Evolutionary conservation across 352 stramenopile genomes (phyloP).

Genomic region (Phytopythium montanum): DNA sequence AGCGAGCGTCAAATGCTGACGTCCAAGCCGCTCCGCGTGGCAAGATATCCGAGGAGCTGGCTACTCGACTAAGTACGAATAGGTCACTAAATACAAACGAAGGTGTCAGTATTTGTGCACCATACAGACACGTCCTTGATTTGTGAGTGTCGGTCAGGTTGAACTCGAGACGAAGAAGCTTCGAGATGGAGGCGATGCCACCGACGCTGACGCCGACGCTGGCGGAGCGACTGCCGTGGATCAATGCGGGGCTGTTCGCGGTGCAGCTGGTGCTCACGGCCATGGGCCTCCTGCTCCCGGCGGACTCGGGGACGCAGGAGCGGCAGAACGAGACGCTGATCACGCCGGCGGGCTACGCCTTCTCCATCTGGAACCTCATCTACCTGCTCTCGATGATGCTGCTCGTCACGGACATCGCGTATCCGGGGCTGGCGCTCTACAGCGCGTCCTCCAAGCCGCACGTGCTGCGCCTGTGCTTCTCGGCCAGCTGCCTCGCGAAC

Average conservation of each 20-base stretch:
- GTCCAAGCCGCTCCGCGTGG: slow-evolving; percentile 10
- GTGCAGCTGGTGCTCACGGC: slow-evolving; percentile 48
- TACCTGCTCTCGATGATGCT: slow-evolving; percentile 59
- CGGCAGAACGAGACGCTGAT: slow-evolving; percentile 41
- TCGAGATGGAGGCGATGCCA: background rate
- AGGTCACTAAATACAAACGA: too few relatives aligned
- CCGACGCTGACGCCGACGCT: too few relatives aligned
- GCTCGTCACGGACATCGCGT: slow-evolving; percentile 50
- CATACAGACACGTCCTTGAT: too few relatives aligned
- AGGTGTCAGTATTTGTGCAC: too few relatives aligned
- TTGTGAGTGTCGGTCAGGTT: too few relatives aligned
- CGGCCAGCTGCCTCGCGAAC: slow-evolving; percentile 48
- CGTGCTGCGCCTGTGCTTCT: slow-evolving; percentile 30
- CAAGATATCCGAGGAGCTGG: slow-evolving; percentile 9
- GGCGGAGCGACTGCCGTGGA: slow-evolving; percentile 24
- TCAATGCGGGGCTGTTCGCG: slow-evolving; percentile 53
- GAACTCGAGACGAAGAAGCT: too few relatives aligned
- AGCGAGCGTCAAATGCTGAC: slow-evolving; percentile 15
- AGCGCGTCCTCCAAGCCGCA: slow-evolving; percentile 36
- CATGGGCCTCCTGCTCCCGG: slow-evolving; percentile 21
- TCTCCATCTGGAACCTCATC: slow-evolving; percentile 69
- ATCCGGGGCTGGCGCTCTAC: slow-evolving; percentile 46
- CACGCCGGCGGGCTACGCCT: slow-evolving; percentile 48
- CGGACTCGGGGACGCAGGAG: slow-evolving; percentile 20
- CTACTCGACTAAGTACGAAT: background rate